phyloP scores from a whole-genome alignment of 2,329 filamentous ascomycete species.

The Tolypocladium cylindrosporum region DNA sequence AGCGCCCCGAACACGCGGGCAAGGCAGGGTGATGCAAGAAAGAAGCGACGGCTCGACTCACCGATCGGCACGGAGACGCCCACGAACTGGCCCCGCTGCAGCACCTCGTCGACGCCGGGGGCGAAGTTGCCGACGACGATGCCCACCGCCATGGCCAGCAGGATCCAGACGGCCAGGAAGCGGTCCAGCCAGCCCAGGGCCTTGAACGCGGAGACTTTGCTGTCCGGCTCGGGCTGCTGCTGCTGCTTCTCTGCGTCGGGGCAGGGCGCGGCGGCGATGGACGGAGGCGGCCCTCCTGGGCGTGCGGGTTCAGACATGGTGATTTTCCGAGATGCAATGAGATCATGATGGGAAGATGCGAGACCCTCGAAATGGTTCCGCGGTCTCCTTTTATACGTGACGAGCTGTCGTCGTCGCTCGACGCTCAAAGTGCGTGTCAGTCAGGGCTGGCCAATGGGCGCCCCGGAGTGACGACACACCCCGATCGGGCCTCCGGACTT shows the following conservation, averaged over 20 bases:
- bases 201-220: constrained; percentile 33
- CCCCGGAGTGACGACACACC: background rate
- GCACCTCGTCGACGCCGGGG: constrained; percentile 43
- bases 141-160: constrained; percentile 67
- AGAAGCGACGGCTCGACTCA: constrained; percentile 10
- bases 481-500: background rate
- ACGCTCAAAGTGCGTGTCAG: background rate
- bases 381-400: background rate
- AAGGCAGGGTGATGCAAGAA: too few relatives aligned
- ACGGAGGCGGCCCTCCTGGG: background rate
- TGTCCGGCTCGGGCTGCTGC: background rate
- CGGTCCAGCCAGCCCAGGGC: constrained; percentile 51
- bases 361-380: too few relatives aligned
- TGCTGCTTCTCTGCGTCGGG: background rate
- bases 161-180: constrained; percentile 61
- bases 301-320: background rate
- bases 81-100: constrained; percentile 65
- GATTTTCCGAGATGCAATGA: background rate
- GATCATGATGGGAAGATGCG: too few relatives aligned
- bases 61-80: constrained; percentile 58
- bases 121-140: constrained; percentile 72
- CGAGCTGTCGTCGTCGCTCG: background rate
- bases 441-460: background rate
- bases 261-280: background rate
- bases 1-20: too few relatives aligned